Evolutionary conservation across 257 asterid genomes (phyloP).

Genomic region (Nemophila menziesii): DNA sequence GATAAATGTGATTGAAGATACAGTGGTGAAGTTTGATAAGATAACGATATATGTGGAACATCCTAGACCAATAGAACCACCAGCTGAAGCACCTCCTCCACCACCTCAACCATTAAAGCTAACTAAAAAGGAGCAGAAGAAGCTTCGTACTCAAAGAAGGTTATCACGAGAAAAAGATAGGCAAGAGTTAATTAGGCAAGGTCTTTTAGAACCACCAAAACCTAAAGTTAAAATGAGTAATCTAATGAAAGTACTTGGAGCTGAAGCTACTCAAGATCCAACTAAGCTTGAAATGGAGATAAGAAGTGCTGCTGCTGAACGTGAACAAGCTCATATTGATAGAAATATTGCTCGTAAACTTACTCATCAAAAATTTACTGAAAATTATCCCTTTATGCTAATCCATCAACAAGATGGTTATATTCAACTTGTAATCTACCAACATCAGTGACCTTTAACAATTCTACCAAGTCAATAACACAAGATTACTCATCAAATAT

Average conservation of each 20-base stretch:
- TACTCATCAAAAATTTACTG: too few relatives aligned
- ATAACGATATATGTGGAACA: constrained; percentile 71
- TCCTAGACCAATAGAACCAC: constrained; percentile 91
- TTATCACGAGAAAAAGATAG: constrained; percentile 73
- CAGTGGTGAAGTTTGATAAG: constrained; percentile 60
- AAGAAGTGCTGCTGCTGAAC: constrained; percentile 95
- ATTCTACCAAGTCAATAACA: too few relatives aligned
- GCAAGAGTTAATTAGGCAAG: constrained; percentile 92
- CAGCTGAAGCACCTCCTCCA: constrained; percentile 79
- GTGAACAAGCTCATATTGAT: constrained; percentile 93
- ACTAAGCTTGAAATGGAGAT: constrained; percentile 89
- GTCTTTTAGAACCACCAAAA: constrained; percentile 80
- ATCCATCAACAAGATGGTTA: too few relatives aligned
- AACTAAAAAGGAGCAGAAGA: constrained; percentile 90
- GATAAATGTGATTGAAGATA: constrained; percentile 31
- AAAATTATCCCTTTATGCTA: too few relatives aligned
- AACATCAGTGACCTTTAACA: too few relatives aligned
- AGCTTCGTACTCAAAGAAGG: constrained; percentile 81
- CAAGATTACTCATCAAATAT: too few relatives aligned
- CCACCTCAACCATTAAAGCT: constrained; percentile 94
- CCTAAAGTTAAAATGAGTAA: constrained; percentile 95
- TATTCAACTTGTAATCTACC: too few relatives aligned
- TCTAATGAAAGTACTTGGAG: constrained; percentile 89
- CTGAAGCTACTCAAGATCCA: constrained; percentile 98
- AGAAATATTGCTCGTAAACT: constrained; percentile 86